These are phyloP conservation scores for Penicillium coprophilum DNA, from an alignment of 495 filamentous ascomycete genomes.

Conservation along the genomic window DNA sequence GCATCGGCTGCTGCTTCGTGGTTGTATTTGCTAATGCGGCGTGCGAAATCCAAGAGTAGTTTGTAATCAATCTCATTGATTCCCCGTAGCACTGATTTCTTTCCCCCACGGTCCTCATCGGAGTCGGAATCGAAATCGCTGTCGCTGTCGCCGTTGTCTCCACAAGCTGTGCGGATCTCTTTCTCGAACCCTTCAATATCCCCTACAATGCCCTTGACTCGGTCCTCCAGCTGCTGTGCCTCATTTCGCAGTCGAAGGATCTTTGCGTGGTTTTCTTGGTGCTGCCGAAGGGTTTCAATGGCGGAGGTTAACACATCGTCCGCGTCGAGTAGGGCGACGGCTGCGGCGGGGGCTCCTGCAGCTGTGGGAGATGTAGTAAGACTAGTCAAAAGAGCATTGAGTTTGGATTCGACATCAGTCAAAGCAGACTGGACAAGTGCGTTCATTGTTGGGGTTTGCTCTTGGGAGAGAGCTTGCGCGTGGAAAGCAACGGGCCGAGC, in stretches of 20 bases:
- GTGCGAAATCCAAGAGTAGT: conserved; percentile 46
- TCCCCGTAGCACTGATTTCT: conserved; percentile 2
- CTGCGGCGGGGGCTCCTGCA: conserved; percentile 42
- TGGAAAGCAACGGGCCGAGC: conserved; percentile 16
- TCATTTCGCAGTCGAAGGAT: conserved; percentile 40
- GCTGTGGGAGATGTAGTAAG: conserved; percentile 47
- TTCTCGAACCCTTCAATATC: conserved; percentile 43
- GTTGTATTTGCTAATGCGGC: conserved; percentile 51
- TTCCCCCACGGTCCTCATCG: conserved; percentile 20
- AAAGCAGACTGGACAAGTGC: conserved; percentile 37
- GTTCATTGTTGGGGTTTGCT: conserved; percentile 36
- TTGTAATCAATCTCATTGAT: conserved; percentile 47
- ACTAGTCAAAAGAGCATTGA: conserved; percentile 43
- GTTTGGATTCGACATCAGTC: conserved; percentile 40
- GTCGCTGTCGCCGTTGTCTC: conserved; percentile 32
- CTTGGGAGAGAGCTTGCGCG: background rate
- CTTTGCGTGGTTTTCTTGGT: conserved; percentile 45
- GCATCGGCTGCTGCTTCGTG: conserved; percentile 48
- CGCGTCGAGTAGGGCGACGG: conserved; percentile 40
- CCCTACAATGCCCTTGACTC: conserved; percentile 43
- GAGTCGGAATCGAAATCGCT: conserved; percentile 30
- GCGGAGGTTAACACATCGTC: conserved; percentile 43
- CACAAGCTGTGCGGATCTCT: conserved; percentile 36
- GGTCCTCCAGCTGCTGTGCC: conserved; percentile 39
- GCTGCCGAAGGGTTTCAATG: conserved; percentile 40